Percentiles rank a stretch among this genome's conserved stretches.
These are phyloP conservation scores for Tolypocladium paradoxum DNA, from an alignment of 2,329 filamentous ascomycete species.

Conservation along the genomic window DNA sequence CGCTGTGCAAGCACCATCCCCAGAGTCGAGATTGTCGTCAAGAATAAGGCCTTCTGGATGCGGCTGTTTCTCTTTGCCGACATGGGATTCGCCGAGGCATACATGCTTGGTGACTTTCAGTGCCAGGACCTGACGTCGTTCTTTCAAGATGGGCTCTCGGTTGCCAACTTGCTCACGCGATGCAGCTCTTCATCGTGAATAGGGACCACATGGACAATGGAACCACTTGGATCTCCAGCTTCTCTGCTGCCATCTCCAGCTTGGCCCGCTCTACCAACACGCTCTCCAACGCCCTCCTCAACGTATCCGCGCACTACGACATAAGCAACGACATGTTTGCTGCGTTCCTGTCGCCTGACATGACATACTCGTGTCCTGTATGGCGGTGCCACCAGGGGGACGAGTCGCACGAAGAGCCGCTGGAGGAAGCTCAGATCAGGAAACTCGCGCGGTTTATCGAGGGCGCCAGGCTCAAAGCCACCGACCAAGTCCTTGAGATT, in stretches of 20 bases:
- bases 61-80: constrained; percentile 58
- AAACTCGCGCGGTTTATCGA: constrained; percentile 58
- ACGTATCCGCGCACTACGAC: constrained; percentile 65
- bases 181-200: constrained; percentile 61
- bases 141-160: constrained; percentile 36
- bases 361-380: constrained; percentile 66
- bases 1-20: constrained; percentile 24
- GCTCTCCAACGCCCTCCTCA: constrained; percentile 47
- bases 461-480: constrained; percentile 49
- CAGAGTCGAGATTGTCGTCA: constrained; percentile 45
- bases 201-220: constrained; percentile 53
- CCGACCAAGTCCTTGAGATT: constrained; percentile 64
- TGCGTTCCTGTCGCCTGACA: constrained; percentile 61
- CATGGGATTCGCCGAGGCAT: constrained; percentile 65
- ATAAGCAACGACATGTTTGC: constrained; percentile 69
- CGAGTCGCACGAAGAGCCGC: constrained; percentile 31
- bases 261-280: constrained; percentile 48
- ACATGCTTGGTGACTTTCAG: constrained; percentile 62
- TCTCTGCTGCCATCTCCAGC: constrained; percentile 46
- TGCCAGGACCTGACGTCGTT: constrained; percentile 57
- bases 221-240: constrained; percentile 47
- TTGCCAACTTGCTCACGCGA: neutral
- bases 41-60: constrained; percentile 60
- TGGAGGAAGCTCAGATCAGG: constrained; percentile 56
- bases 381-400: constrained; percentile 28